Evolutionary conservation across 2,329 filamentous ascomycete genomes (phyloP), one percentile per base, ranked within the genome.

Genomic region (Penicillium occitanis): DNA sequence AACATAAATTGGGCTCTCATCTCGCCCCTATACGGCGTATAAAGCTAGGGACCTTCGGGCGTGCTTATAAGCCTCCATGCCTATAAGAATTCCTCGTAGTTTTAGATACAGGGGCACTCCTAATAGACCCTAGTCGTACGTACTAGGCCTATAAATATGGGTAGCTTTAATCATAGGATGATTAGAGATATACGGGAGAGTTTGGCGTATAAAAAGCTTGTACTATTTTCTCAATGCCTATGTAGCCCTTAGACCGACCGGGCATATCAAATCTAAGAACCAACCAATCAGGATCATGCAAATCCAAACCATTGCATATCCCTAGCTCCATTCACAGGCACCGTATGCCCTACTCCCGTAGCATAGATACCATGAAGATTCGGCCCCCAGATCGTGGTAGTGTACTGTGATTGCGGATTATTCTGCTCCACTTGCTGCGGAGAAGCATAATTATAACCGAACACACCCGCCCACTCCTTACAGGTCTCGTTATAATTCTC

Each of bases 401-500:
- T 65, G 57, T 71, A 73, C 28, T 68, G 61, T 2, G 66, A 57
- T 64, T 72, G 28, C 0, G 71, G 72, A 0, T 66, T 68, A 53
- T 71, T 66, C 7, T 48, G 7, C 55, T 69, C 53, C 1, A 65
- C 64, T 30, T 61, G 37, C 51, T 67, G 40, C 3, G 72, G 72
- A 8, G 66, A 33, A 17, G 66, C 62, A 55, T 71, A 71, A 35
- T 69, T 59, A 46, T 73, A 72, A 5, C 82, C 83, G 63, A 84
- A 81, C 1, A 86, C 80, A 19, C 78, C 81, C 0, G 82, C 80
- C 84, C 84, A 86, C 75, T 86, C 79, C 78, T 86, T 86, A 71
- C 85, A 82, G 61, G 82, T 82, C 77, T 88, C 86, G 46, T 85
- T 74, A 71, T 86, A 86, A 74, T 87, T 87, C 70, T 81, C 79